Evolutionary conservation across 805 yeast genomes (phyloP), one percentile per base, ranked within the genome.

Genomic region (Yarrowia divulgata): DNA sequence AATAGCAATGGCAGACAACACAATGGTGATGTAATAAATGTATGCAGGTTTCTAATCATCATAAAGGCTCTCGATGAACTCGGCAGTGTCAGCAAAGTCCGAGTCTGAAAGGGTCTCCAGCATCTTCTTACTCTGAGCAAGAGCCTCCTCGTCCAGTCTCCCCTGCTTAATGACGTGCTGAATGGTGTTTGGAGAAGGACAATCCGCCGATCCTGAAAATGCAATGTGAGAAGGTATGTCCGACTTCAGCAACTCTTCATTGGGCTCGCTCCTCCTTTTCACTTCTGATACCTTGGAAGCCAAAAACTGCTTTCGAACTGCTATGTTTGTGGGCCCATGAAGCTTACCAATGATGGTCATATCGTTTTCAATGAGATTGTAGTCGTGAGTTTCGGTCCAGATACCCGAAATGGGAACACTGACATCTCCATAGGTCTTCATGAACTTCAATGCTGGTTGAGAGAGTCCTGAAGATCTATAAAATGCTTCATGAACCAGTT

Each of bases 401-500:
- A 57, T 14, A 10, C 64, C 64, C 1, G 49, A 13, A 3, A 57
- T 57, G 2, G 49, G 23, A 5, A 19, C 13, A 18, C 14, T 19
- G 2, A 34, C 13, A 48, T 57, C 64, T 42, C 64, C 64, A 5
- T 43, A 43, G 1, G 49, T 18, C 32, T 57, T 57, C n/a, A 57
- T 32, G n/a, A 57, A 57, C 23, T n/a, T 9, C 32, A 57, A 19
- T 1, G 64, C 64, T 8, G 64, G 64, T n/a, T 18, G 3, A 0
- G 64, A 29, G 0, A 57, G 39, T 13, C 64, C 64, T 12, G 64
- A 57, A 7, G 49, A 42, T 14, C 64, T 29, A 29, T 57, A 57
- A 32, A 57, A 57, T 3, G 64, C 64, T 32, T 57, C 64, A 8
- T 57, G 64, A 2, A 57, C 49, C 3, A 57, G n/a, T 29, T 57